Evolutionary conservation across 2,329 filamentous ascomycete genomes (phyloP), one percentile per base, ranked within the genome.

Genomic region (Aspergillus udagawae): DNA sequence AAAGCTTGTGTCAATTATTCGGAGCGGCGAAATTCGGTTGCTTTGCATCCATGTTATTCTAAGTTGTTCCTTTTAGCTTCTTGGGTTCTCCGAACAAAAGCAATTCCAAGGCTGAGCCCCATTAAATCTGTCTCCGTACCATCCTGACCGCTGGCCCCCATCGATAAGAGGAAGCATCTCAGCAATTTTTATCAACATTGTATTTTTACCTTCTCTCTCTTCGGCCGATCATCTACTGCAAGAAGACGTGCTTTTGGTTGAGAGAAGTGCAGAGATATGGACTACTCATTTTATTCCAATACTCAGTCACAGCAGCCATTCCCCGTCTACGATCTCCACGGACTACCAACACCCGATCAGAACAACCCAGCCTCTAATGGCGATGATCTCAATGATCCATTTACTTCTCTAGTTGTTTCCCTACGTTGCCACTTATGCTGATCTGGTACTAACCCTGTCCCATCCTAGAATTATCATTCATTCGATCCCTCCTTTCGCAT

Each of bases 221-320:
- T 23, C 27, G 7, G 14, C 32, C 14, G 14, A 17, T 17, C 14
- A 17, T 17, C 32, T 17, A 38, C 6, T 25, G 23, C 44, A 23
- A 25, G 23, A 27, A 47, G 44, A 17, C 20, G 21, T 25, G 12
- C 20, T 23, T 47, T 8, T 4, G 6, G 2, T 44, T 44, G 41
- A 23, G 41, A 21, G 20, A 21, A 44, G 41, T 12, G n/a, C 27
- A 28, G 21, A 54, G 51, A 50, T 49, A 86, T 86, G 83, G 82
- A 86, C 64, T 86, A 83, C 70, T 76, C 78, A 53, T 84, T 82
- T 70, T 85, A 80, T 63, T 65, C 75, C 21, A 64, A 66, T 50
- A 65, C 69, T 20, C 65, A 65, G 47, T 72, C 75, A 41, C 79
- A 79, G 61, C 70, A 77, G 44, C 84, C 80, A 63, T 76, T 77